phyloP scores from a whole-genome alignment of 305 asterid species.

The Solanum hybrid region DNA sequence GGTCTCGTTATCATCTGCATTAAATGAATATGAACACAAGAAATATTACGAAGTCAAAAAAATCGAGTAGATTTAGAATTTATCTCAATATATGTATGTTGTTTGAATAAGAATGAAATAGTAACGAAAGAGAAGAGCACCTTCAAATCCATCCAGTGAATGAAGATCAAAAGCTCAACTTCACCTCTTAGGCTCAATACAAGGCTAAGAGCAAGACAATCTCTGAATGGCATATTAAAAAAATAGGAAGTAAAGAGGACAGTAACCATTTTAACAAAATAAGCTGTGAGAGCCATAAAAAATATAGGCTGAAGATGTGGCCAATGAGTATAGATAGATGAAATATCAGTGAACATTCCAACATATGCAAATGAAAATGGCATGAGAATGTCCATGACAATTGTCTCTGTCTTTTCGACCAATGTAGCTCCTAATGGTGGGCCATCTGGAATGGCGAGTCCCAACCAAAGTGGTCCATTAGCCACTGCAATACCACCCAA shows the following conservation, averaged over 20 bases:
- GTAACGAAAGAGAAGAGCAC: slow-evolving; percentile 13
- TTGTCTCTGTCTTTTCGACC: slow-evolving; percentile 64
- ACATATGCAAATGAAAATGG: slow-evolving; percentile 44
- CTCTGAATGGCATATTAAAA: slow-evolving; percentile 42
- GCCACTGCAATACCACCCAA: slow-evolving; percentile 46
- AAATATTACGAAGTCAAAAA: neutral
- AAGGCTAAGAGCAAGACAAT: slow-evolving; percentile 55
- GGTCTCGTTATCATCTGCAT: slow-evolving; percentile 48
- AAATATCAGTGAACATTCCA: slow-evolving; percentile 45
- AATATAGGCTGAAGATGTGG: slow-evolving; percentile 32
- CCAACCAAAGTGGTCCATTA: slow-evolving; percentile 73
- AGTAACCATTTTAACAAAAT: slow-evolving; percentile 29
- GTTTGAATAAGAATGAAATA: neutral
- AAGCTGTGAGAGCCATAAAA: slow-evolving; percentile 30
- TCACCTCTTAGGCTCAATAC: slow-evolving; percentile 63
- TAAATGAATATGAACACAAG: neutral
- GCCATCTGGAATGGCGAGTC: slow-evolving; percentile 75
- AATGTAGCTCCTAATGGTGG: slow-evolving; percentile 69
- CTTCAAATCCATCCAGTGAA: slow-evolving; percentile 57
- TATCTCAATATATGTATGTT: neutral
- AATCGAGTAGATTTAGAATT: neutral
- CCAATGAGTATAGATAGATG: slow-evolving; percentile 37
- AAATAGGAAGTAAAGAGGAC: slow-evolving; percentile 27
- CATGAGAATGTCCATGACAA: slow-evolving; percentile 46
- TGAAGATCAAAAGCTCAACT: slow-evolving; percentile 43